Base-by-base conservation (phyloP, 2,329 filamentous ascomycete genomes). In the Phaeosphaeria sp. region DNA sequence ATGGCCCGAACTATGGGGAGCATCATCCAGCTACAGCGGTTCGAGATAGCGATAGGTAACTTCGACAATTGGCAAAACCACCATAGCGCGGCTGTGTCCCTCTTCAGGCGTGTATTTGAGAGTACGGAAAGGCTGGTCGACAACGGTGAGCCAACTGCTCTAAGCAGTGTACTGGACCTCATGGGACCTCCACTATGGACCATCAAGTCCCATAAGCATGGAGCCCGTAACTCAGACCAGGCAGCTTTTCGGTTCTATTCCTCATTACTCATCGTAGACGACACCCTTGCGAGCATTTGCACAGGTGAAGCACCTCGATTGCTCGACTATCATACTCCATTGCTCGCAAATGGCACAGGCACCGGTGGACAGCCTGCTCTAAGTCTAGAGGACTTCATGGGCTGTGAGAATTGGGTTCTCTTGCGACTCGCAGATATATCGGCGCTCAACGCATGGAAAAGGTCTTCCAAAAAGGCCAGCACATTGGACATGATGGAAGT, bases 391-490 rank as follows among this genome's bases (percentile, higher is more conserved):
- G 80, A 83, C 30, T 82, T 86, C 49, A 73, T 85, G 42, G 86
- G 87, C 1, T 79, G 85, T 57, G 77, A 84, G 45, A 88, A 87
- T 69, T 86, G 84, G 84, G 81, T 82, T 0, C 63, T 89, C 46
- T 73, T 84, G 46, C 75, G 81, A n/a, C 80, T 89, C 44, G 82
- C 81, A 13, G 81, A 86, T 20, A 82, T 86, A 47, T 78, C 85
- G 15, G 71, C 79, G 0, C 77, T 89, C 6, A 81, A 85, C 51
- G 78, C 81, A 1, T 87, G 83, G 82, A 89, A 87, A 73, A 81
- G 81, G 63, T 73, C 80, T 21, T 79, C 79, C 59, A 80, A 77
- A 48, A 68, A 70, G 47, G 63, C 69, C 4, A 81, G 82, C 4
- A 78, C 77, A 0, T 74, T 87, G 1, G 82, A 82, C 11, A 50